A percentile compares a stretch with the other conserved stretches of the same genome.
These are phyloP conservation scores for Boletus sensibilis DNA, from an alignment of 768 basidiomycete genomes.

Conservation along the genomic window DNA sequence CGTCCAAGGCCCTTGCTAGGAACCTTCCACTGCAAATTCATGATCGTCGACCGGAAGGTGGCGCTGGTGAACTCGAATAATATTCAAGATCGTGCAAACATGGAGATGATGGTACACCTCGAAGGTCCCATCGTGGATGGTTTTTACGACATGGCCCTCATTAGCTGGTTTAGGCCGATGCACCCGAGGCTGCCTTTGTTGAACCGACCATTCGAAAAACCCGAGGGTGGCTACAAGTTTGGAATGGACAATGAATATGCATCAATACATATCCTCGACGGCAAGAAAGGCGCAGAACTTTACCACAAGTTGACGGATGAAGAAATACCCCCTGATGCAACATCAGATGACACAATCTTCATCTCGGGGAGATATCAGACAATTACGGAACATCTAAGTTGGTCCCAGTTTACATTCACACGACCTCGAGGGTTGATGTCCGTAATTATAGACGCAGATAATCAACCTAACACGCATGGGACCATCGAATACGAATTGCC, in stretches of 20 bases:
- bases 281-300: constrained; percentile 24
- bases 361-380: constrained; percentile 37
- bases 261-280: constrained; percentile 29
- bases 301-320: constrained; percentile 20
- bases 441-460: constrained; percentile 31
- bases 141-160: constrained; percentile 66
- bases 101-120: constrained; percentile 66
- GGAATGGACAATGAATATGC: constrained; percentile 35
- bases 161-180: constrained; percentile 55
- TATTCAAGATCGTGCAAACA: constrained; percentile 55
- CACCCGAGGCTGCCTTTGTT: constrained; percentile 46
- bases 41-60: constrained; percentile 67
- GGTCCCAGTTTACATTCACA: constrained; percentile 1
- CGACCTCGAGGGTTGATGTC: constrained; percentile 9
- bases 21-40: constrained; percentile 71
- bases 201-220: constrained; percentile 29
- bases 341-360: constrained; percentile 17
- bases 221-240: constrained; percentile 39
- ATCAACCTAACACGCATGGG: constrained; percentile 35
- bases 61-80: constrained; percentile 68
- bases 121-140: constrained; percentile 70
- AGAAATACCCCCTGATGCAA: constrained; percentile 9
- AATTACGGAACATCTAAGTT: constrained; percentile 42
- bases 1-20: constrained; percentile 48
- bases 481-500: constrained; percentile 28